Base-by-base conservation (phyloP, 768 basidiomycete species). In the Trichaptum fuscoviolaceum region DNA sequence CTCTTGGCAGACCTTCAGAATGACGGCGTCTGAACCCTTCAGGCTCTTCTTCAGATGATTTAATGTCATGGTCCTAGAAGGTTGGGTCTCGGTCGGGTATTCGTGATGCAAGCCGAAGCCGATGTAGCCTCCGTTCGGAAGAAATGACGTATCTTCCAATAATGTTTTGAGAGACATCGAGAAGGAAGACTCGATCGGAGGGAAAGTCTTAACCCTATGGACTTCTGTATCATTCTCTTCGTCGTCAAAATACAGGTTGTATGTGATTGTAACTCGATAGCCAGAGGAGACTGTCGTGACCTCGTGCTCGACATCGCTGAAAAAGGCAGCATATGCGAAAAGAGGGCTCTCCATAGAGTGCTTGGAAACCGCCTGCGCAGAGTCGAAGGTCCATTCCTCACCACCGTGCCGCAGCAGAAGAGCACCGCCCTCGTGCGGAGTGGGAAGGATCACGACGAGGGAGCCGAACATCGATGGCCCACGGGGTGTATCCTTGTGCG, bases 31-130 rank as follows among this genome's bases (percentile, higher is more conserved):
- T 8, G 35, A 68, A 0, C 77, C 77, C 67, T 78, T 78, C 25
- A 79, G 69, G 25, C 67, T 70, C 4, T 63, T 66, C 35, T 57
- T 26, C 10, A 77, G 36, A 9, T 65, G 36, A 0, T 69, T 57
- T 17, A 75, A 64, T 1, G 58, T 64, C 66, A 64, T 69, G 24
- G 57, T 67, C 65, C 8, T 66, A 35, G 25, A 17, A 42, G 26
- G 64, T 58, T 1, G 68, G 25, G 20, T 42, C n/a, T 34, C 42
- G 10, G 78, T 65, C 0, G 78, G 77, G 62, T 82, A 81, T 26
- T 72, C 68, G 66, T 80, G 74, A 2, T 69, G 64, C 7, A 81
- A 74, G 0, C 77, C 77, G 57, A 79, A 78, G 2, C 75, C 78
- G 10, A 82, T 65, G 17, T 72, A 69, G 4, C 77, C 78, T 1